Evolutionary conservation across 495 filamentous ascomycete genomes (phyloP).

Genomic region (Penicillium ochrochloron): DNA sequence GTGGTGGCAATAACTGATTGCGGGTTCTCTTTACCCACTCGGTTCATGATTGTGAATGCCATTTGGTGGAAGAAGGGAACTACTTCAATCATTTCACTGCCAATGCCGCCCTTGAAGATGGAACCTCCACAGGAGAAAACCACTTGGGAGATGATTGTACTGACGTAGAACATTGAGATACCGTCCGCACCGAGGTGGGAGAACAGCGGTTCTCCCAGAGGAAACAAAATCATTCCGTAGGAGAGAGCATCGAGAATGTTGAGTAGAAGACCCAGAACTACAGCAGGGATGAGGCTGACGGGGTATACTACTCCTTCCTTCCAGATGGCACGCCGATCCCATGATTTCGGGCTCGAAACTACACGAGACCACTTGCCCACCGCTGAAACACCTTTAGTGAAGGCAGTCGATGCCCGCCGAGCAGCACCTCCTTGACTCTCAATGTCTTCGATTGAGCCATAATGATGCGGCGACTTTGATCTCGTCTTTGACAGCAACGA

Average conservation of each 20-base stretch:
- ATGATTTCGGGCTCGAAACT: slow-evolving; percentile 65
- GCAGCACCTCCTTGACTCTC: slow-evolving; percentile 39
- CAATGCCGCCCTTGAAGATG: slow-evolving; percentile 88
- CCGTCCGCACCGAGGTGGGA: slow-evolving; percentile 83
- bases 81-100: slow-evolving; percentile 98
- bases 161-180: slow-evolving; percentile 98
- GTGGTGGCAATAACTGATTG: slow-evolving; percentile 89
- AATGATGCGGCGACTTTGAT: slow-evolving; percentile 38
- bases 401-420: slow-evolving; percentile 19
- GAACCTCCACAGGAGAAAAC: slow-evolving; percentile 87
- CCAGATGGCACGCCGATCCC: slow-evolving; percentile 71
- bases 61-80: slow-evolving; percentile 98
- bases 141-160: slow-evolving; percentile 91
- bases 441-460: slow-evolving; percentile 44
- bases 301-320: slow-evolving; percentile 66
- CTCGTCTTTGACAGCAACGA: slow-evolving; percentile 47
- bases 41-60: slow-evolving; percentile 82
- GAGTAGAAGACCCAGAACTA: slow-evolving; percentile 83
- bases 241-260: slow-evolving; percentile 95
- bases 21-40: slow-evolving; percentile 78
- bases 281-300: slow-evolving; percentile 74
- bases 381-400: slow-evolving; percentile 32
- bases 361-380: slow-evolving; percentile 31
- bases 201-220: slow-evolving; percentile 83
- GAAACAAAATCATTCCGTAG: slow-evolving; percentile 97